A percentile compares a stretch with the other conserved stretches of the same genome.
phyloP scores from a whole-genome alignment of 2,329 filamentous ascomycete genomes.

The Elsinoe arachidis region DNA sequence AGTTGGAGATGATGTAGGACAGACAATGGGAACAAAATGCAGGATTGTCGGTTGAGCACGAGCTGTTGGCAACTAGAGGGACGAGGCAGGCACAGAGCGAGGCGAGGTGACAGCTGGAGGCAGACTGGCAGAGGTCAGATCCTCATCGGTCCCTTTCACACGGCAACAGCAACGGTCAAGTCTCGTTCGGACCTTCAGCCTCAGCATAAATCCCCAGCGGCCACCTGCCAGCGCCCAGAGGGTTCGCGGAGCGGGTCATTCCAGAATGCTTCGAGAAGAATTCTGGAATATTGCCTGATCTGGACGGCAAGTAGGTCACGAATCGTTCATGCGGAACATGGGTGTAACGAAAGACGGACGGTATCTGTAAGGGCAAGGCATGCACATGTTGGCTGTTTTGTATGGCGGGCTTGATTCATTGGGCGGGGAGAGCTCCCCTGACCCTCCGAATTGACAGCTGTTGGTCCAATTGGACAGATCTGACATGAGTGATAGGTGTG shows the following conservation, averaged over 20 bases:
- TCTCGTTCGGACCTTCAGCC: background rate
- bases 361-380: background rate
- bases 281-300: constrained; percentile 9
- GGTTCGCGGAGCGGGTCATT: background rate
- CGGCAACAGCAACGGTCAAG: constrained; percentile 13
- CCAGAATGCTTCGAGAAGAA: constrained; percentile 12
- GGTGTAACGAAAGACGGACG: background rate
- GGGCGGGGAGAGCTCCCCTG: background rate
- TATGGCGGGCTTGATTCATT: background rate
- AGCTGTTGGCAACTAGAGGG: background rate
- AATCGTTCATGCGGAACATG: background rate
- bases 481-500: too few species aligned
- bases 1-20: background rate
- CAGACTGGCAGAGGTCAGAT: too few species aligned
- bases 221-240: background rate
- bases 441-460: background rate
- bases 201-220: background rate
- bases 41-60: background rate
- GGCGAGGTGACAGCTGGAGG: background rate
- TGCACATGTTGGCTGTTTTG: background rate
- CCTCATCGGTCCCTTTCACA: constrained; percentile 4
- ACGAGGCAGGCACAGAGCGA: constrained; percentile 1
- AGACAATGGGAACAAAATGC: background rate
- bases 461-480: background rate
- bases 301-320: background rate